These are phyloP conservation scores for Clonostachys solani DNA, from an alignment of 2,329 filamentous ascomycete species.

Conservation along the genomic window DNA sequence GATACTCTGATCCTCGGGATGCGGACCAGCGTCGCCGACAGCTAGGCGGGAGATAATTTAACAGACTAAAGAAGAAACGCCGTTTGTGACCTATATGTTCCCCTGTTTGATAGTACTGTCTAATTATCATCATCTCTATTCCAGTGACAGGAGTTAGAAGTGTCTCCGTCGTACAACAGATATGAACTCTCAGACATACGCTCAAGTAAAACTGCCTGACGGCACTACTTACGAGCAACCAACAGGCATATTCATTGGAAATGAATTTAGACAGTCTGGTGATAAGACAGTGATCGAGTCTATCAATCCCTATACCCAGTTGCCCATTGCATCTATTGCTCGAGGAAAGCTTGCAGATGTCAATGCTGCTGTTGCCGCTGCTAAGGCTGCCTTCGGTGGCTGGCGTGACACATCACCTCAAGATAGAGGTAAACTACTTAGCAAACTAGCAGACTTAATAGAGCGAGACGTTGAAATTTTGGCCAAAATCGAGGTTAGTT, in stretches of 20 bases:
- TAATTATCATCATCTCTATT: background rate
- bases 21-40: too few relatives aligned
- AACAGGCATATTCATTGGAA: slow-evolving; percentile 4
- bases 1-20: too few relatives aligned
- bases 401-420: slow-evolving; percentile 43
- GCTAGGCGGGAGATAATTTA: too few relatives aligned
- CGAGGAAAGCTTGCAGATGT: slow-evolving; percentile 19
- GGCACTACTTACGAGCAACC: background rate
- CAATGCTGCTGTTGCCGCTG: slow-evolving; percentile 24
- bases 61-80: too few relatives aligned
- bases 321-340: slow-evolving; percentile 5
- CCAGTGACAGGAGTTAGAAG: background rate
- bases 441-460: slow-evolving; percentile 66
- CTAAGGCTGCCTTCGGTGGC: slow-evolving; percentile 54
- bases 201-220: background rate
- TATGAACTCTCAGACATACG: too few relatives aligned
- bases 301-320: slow-evolving; percentile 6
- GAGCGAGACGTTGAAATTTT: slow-evolving; percentile 52
- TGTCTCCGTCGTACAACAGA: background rate
- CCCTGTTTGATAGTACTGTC: background rate
- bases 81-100: too few relatives aligned
- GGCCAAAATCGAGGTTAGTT: slow-evolving; percentile 64
- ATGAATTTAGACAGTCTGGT: background rate
- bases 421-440: slow-evolving; percentile 65
- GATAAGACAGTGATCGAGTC: background rate